Evolutionary conservation across 108 stramenopile genomes (phyloP), one percentile per base, ranked within the genome.

Genomic region (Fistulifera pelliculosa): DNA sequence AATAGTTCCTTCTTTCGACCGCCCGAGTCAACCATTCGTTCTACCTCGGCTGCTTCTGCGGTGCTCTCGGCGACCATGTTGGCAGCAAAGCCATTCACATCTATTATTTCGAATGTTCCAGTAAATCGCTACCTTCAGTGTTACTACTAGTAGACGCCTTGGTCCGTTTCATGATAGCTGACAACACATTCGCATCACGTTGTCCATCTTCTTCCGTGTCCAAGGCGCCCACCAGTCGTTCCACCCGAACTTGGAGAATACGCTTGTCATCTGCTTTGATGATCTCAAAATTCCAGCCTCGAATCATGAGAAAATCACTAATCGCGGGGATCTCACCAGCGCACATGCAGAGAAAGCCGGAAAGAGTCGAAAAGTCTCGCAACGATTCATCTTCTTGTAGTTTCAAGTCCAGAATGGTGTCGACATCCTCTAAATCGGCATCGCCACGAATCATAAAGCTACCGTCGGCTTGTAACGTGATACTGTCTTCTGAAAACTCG

Each of bases 251-350:
- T 27, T 68, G 66, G 0, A 83, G 66, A 15, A 94, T 70, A 15
- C 77, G 65, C 35, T 89, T 89, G 55, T 91, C 90, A 42, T 93
- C 94, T 0, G 85, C 94, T 48, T 87, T 59, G 17, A 69, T 62
- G 38, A 96, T 75, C 56, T 89, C 91, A 73, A 98, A 98, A 41
- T 71, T 75, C 87, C 92, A 96, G 22, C 91, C 87, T 27, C 79
- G 73, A 60, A 79, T 78, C 75, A 94, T 77, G 48, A 98, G 74
- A 65, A 89, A 82, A 62, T 96, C 96, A 12, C 91, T 89, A 17
- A 71, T 71, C n/a, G 52, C 58, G 7, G 96, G 96, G 45, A 98
- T 98, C 61, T 95, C 93, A 0, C 96, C 96, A 1, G 93, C 93
- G 56, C 87, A 83, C 69, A 86, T 86, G 64, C 95, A 95, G 23